phyloP scores from a whole-genome alignment of 2,329 filamentous ascomycete genomes.

The Rutstroemia sp. region DNA sequence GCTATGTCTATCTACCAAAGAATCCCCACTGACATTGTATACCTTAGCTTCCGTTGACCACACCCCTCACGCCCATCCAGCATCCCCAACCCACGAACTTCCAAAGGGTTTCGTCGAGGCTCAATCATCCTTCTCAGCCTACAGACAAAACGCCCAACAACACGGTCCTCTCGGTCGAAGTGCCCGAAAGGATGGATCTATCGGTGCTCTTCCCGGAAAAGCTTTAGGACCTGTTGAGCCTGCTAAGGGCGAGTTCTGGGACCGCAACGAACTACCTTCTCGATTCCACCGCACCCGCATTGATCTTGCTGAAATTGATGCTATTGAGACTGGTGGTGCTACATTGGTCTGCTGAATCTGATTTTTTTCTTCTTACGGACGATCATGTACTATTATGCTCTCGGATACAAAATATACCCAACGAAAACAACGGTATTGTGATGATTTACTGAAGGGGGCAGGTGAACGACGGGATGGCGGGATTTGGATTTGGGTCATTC shows the following conservation, averaged over 20 bases:
- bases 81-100: slow-evolving; percentile 43
- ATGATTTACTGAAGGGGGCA: not conserved
- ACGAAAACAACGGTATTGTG: not conserved
- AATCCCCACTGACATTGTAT: slow-evolving; percentile 10
- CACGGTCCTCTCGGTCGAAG: slow-evolving; percentile 45
- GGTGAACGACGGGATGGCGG: not conserved
- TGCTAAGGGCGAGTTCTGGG: slow-evolving; percentile 71
- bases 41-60: slow-evolving; percentile 46
- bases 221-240: slow-evolving; percentile 67
- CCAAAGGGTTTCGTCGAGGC: slow-evolving; percentile 47
- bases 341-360: slow-evolving; percentile 40
- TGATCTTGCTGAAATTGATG: slow-evolving; percentile 82
- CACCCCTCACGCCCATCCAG: slow-evolving; percentile 49
- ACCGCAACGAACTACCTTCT: slow-evolving; percentile 77
- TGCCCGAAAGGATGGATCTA: slow-evolving; percentile 13
- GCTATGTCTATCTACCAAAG: not conserved
- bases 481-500: not conserved
- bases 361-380: not conserved
- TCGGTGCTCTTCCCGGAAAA: slow-evolving; percentile 42
- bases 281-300: slow-evolving; percentile 74
- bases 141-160: slow-evolving; percentile 51
- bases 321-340: slow-evolving; percentile 88
- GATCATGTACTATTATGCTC: slow-evolving; percentile 1
- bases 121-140: slow-evolving; percentile 45
- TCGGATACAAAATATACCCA: not conserved